Base-by-base conservation (phyloP, 2,329 filamentous ascomycete genomes). In the Penicillium oxalicum region DNA sequence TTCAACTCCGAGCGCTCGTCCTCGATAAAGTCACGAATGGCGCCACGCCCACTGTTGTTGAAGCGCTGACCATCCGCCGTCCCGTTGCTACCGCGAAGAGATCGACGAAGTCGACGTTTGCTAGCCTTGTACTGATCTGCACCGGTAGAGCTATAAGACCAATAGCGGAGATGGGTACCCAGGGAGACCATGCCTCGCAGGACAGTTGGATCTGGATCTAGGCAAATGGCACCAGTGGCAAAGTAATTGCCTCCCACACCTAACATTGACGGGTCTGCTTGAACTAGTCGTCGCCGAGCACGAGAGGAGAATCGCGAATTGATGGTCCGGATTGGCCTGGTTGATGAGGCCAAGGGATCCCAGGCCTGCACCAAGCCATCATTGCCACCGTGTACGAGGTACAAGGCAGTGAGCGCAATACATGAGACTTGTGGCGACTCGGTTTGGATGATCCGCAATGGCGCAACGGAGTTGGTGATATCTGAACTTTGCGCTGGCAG, bases 301-400 rank as follows among this genome's bases (percentile, higher is more conserved):
- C 89, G 83, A 6, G 87, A 85, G 2, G 87, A 87, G 56, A 91
- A 90, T 11, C 87, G 83, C 2, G 89, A 88, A 63, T 95, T 91
- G 46, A 98, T 76, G 0, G 90, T 97, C 35, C 90, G 83, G 44
- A 97, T 79, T 0, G 93, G 88, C 18, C 85, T 82, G 13, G 78
- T 70, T 0, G 79, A 86, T 2, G 91, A 97, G 1, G 85, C 88
- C 40, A 98, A 74, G n/a, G 87, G 88, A 71, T 98, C 93, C 93
- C 93, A 98, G 5, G 90, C 88, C 67, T 97, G 93, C 4, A 95
- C 91, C 3, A 97, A 79, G 0, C 93, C 91, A 69, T 98, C 93
- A 57, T 87, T 95, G 26, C 93, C 93, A 43, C 93, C 93, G 65
- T 95, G 88, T 5, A 97, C 87, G 12, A 98, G 72, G 63, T 95